Evolutionary conservation across 768 basidiomycete species (phyloP), one percentile per base, ranked within the genome.

Genomic region (Lyophyllum shimeji): DNA sequence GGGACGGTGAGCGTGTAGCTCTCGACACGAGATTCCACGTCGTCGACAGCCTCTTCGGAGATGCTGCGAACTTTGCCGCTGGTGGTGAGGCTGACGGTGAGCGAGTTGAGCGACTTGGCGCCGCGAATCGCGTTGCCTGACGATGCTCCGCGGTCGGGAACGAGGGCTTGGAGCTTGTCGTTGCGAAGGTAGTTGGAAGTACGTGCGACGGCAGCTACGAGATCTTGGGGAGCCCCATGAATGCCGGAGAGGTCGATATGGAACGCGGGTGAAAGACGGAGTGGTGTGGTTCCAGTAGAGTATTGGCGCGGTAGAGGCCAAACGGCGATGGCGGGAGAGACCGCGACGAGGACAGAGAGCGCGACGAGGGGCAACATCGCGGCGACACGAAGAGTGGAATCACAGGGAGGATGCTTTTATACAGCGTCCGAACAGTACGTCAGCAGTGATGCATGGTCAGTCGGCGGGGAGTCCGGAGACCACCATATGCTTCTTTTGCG

Each of bases 151-250:
- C 87, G 83, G 25, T 84, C 85, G 27, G 82, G 73, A 25, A 83
- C 79, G 40, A 90, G 77, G 2, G 80, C 76, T 54, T 79, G 75
- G 18, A 87, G 81, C 60, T 84, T 77, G 71, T 89, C 88, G 1
- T 66, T 78, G 44, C 65, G 60, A 21, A 88, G 63, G 63, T 69
- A 75, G 4, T 50, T 39, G 48, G 72, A 65, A 0, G 84, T 81
- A 45, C 82, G 81, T 21, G 69, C 29, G 8, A 82, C 76, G 18
- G 87, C 88, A 15, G 76, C 80, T 44, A 68, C 55, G 46, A 90
- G 75, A 68, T 90, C 87, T 15, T 65, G 54, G 0, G 87, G 84
- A 2, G 80, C 67, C 53, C 76, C 69, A 25, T 68, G 56, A 33
- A 83, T 60, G 24, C 71, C 67, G 25, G 82, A 71, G 48, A 86